A percentile compares a stretch with the other conserved stretches of the same genome.
phyloP scores from a whole-genome alignment of 2,329 filamentous ascomycete genomes.

The Coniochaeta sp. region DNA sequence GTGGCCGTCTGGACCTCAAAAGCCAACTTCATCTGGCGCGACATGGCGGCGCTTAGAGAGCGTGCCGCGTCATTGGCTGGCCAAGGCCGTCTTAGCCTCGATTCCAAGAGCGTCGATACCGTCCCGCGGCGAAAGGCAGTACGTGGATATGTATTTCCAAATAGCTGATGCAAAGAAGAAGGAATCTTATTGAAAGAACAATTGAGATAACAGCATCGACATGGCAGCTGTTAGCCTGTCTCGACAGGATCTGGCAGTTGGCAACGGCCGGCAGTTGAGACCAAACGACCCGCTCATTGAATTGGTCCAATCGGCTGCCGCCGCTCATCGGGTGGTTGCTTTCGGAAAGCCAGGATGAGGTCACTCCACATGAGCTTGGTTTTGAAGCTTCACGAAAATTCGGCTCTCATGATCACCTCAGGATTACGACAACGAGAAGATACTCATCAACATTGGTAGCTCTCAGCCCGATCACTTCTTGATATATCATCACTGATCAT shows the following conservation, averaged over 20 bases:
- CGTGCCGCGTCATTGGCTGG: not conserved
- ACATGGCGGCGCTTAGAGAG: not conserved
- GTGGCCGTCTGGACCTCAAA: not conserved
- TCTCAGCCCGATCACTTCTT: too few species aligned
- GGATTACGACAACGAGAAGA: not conserved
- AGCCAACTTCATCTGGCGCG: not conserved
- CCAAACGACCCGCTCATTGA: too few species aligned
- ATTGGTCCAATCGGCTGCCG: not conserved
- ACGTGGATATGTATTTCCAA: too few species aligned
- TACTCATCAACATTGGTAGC: too few species aligned
- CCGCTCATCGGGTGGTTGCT: not conserved
- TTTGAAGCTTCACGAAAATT: not conserved
- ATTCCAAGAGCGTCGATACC: not conserved
- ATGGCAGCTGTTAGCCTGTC: too few species aligned
- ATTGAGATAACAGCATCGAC: too few species aligned
- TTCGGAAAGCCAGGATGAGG: not conserved
- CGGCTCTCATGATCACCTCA: not conserved
- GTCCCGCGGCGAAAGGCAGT: too few species aligned
- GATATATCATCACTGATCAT: too few species aligned
- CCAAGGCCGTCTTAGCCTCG: not conserved
- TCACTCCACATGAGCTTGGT: conserved; percentile 1
- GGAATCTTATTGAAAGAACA: too few species aligned
- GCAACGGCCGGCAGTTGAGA: too few species aligned
- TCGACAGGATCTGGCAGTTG: too few species aligned
- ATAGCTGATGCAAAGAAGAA: too few species aligned